These are phyloP conservation scores for Acanthamoeba sp. DNA, from an alignment of 208 protist species.

Conservation along the genomic window DNA sequence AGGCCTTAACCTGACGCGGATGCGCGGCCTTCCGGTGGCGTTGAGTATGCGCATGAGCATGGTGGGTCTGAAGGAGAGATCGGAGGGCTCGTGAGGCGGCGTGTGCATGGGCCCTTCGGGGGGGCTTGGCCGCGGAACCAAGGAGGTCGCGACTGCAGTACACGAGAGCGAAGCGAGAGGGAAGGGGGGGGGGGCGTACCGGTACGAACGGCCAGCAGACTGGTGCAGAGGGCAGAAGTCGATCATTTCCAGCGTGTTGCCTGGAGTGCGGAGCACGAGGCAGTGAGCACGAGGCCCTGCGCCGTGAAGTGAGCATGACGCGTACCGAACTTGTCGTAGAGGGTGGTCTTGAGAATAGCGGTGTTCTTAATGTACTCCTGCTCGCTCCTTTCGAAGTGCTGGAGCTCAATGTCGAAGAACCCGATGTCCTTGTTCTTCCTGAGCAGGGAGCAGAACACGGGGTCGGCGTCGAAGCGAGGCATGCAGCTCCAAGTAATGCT, in stretches of 20 bases:
- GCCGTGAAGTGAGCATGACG: neutral
- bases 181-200: neutral
- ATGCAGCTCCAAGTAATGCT: slow-evolving; percentile 82
- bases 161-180: neutral
- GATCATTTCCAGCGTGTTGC: slow-evolving; percentile 69
- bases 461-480: slow-evolving; percentile 86
- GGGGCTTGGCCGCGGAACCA: slow-evolving; percentile 20
- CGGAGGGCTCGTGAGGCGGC: too few species aligned
- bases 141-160: neutral
- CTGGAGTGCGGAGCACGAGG: neutral
- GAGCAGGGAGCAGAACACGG: slow-evolving; percentile 85
- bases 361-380: slow-evolving; percentile 86
- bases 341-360: slow-evolving; percentile 81
- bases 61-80: slow-evolving; percentile 36
- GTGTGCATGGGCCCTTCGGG: too few species aligned
- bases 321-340: slow-evolving; percentile 81
- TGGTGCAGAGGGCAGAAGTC: slow-evolving; percentile 70
- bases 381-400: slow-evolving; percentile 83
- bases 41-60: slow-evolving; percentile 81
- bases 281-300: neutral
- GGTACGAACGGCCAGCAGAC: slow-evolving; percentile 14
- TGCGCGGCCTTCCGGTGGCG: slow-evolving; percentile 78
- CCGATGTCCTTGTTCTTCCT: slow-evolving; percentile 81
- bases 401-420: slow-evolving; percentile 85
- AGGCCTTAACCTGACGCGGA: slow-evolving; percentile 83